phyloP scores from a whole-genome alignment of 164 flowering plant species.

The Vitis rupestris region DNA sequence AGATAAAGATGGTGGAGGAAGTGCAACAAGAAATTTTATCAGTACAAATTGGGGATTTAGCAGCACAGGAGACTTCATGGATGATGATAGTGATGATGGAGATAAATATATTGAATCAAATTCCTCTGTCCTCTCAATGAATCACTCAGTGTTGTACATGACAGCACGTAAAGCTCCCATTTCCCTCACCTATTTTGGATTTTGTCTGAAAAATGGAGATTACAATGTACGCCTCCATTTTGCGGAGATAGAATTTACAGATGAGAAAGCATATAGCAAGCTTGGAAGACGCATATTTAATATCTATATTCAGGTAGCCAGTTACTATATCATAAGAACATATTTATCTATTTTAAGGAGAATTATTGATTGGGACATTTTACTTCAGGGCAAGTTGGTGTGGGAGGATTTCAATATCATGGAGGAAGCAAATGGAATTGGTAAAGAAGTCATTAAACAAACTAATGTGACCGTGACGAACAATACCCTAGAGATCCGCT shows the following conservation, averaged over 20 bases:
- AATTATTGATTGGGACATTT: too few relatives aligned
- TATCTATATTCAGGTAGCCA: conserved; percentile 20
- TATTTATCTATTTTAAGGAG: too few relatives aligned
- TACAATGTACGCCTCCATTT: conserved; percentile 13
- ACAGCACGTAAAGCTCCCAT: conserved; percentile 12
- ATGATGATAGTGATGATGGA: too few relatives aligned
- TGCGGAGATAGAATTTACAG: conserved; percentile 14
- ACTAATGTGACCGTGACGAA: conserved; percentile 29
- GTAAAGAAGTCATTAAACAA: conserved; percentile 13
- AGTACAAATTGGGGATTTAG: too few relatives aligned
- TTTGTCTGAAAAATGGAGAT: conserved; percentile 12
- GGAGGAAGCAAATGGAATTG: conserved; percentile 35
- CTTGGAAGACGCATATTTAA: conserved; percentile 14
- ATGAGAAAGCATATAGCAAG: conserved; percentile 7
- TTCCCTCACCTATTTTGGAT: conserved; percentile 10
- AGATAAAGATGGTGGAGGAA: too few relatives aligned
- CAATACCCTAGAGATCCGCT: conserved; percentile 36
- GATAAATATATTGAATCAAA: too few relatives aligned
- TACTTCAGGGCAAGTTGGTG: conserved; percentile 18
- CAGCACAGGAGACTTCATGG: too few relatives aligned
- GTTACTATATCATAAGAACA: too few relatives aligned
- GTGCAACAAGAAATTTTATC: too few relatives aligned
- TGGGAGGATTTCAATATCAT: conserved; percentile 38
- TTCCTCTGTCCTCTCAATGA: background rate
- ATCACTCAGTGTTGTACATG: background rate